Conservation (phyloP, 1,139 yeast genomes). For the Yarrowia galli region DNA sequence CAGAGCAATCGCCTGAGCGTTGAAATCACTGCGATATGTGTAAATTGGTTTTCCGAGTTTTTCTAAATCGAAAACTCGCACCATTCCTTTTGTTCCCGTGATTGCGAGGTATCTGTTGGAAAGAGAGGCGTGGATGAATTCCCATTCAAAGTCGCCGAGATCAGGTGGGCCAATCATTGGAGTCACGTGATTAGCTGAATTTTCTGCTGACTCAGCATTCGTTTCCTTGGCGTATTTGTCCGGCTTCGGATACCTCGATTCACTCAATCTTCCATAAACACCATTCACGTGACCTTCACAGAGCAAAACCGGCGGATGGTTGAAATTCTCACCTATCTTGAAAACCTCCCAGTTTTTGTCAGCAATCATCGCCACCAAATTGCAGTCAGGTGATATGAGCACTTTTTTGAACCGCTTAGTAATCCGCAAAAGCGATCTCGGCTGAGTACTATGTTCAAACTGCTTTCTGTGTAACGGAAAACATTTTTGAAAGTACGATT, state of each 20-base stretch:
- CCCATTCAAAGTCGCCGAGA: constrained; percentile 56
- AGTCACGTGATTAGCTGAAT: background rate
- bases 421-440: constrained; percentile 56
- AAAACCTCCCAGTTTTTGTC: constrained; percentile 79
- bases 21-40: constrained; percentile 73
- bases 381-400: constrained; percentile 65
- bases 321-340: constrained; percentile 56
- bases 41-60: constrained; percentile 69
- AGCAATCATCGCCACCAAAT: constrained; percentile 68
- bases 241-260: constrained; percentile 41
- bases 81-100: constrained; percentile 75
- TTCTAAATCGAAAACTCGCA: constrained; percentile 68
- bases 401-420: constrained; percentile 58
- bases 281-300: constrained; percentile 76
- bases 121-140: constrained; percentile 68
- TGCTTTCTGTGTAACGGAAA: constrained; percentile 82
- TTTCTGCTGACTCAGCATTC: too few species aligned
- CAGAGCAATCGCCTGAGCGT: constrained; percentile 78
- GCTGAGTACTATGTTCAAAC: constrained; percentile 69
- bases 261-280: constrained; percentile 50
- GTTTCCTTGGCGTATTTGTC: constrained; percentile 41
- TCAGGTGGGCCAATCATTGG: constrained; percentile 43
- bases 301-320: constrained; percentile 60
- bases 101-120: constrained; percentile 68
- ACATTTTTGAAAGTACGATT: constrained; percentile 65